Base-by-base conservation (phyloP, 176 grass and related monocot species). In the Aechmea fasciata region DNA sequence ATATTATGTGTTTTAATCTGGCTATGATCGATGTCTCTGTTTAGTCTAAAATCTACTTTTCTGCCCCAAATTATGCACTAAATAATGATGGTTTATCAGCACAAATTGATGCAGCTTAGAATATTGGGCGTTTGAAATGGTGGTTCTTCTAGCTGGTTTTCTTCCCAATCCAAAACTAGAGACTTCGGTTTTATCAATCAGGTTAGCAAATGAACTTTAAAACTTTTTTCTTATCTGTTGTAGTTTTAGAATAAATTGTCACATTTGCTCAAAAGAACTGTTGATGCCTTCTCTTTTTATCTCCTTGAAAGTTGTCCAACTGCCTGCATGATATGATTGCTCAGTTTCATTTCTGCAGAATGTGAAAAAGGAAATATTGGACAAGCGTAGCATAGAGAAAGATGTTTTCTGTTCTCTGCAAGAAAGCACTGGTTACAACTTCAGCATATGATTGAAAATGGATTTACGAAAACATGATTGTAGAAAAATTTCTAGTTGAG, bases 41-140 rank as follows among this genome's bases (percentile, higher is more conserved):
- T 41, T 41, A 41, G 33, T 41, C 33, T 41, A 47, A 19, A 2
- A 57, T 55, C 9, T 15, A 63, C 64, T 47, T 41, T 68, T 63
- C 54, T 68, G 50, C 22, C 13, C 54, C 26, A 2, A n/a, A n/a
- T 67, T 52, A 41, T 49, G 51, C 29, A n/a, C 64, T 17, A 67
- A 64, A 50, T 47, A 50, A 50, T 33, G 67, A 33, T 73, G 0
- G 28, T 57, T 63, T 74, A 69, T 26, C 9, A 54, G 54, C 48
- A 25, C 52, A 29, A 33, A 12, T 61, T 65, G n/a, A 69, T 79
- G 63, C 69, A 96, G 92, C 80, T 86, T 96, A 81, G 88, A 96
- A 71, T 96, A 86, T 74, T 96, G 92, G 92, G 85, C 88, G 55
- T 96, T 96, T 61, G 92, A 96, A 80, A 96, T 96, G 91, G 91